These are phyloP conservation scores for Kwoniella pini DNA, from an alignment of 768 basidiomycete genomes.

Conservation along the genomic window DNA sequence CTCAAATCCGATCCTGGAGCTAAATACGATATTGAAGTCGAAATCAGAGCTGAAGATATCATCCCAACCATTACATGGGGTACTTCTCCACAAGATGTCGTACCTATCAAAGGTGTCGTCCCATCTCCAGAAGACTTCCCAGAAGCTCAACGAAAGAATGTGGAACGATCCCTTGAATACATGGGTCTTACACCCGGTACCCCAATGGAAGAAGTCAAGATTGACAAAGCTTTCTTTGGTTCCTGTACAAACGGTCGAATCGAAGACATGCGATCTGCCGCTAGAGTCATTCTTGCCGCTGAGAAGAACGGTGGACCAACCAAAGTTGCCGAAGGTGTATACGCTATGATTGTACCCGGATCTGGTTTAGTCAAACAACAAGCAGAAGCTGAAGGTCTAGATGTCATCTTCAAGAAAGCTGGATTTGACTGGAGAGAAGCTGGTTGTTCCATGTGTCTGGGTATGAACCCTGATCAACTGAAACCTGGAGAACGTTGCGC, in stretches of 20 bases:
- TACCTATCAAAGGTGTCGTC: constrained; percentile 75
- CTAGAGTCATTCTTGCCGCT: constrained; percentile 68
- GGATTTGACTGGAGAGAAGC: constrained; percentile 96
- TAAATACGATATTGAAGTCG: constrained; percentile 78
- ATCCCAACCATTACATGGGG: constrained; percentile 91
- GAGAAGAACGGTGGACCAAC: constrained; percentile 65
- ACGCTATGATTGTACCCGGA: constrained; percentile 90
- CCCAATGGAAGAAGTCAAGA: constrained; percentile 71
- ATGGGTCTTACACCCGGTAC: constrained; percentile 82
- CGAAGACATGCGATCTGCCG: constrained; percentile 86
- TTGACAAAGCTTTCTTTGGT: constrained; percentile 91
- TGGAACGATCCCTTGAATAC: constrained; percentile 74
- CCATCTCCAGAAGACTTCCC: constrained; percentile 71
- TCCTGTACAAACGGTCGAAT: constrained; percentile 95
- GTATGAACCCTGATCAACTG: constrained; percentile 93
- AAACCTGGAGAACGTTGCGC: constrained; percentile 79
- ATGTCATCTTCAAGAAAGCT: constrained; percentile 80
- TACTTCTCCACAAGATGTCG: constrained; percentile 85
- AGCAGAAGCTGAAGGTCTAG: constrained; percentile 84
- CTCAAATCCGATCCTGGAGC: constrained; percentile 78
- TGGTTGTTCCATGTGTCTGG: constrained; percentile 93
- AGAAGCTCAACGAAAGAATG: constrained; percentile 69
- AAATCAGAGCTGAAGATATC: constrained; percentile 79
- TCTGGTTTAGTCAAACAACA: constrained; percentile 88
- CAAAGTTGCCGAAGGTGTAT: constrained; percentile 70